These are phyloP conservation scores for Neocatenulostroma microsporum DNA, from an alignment of 2,329 filamentous ascomycete species.

Conservation along the genomic window DNA sequence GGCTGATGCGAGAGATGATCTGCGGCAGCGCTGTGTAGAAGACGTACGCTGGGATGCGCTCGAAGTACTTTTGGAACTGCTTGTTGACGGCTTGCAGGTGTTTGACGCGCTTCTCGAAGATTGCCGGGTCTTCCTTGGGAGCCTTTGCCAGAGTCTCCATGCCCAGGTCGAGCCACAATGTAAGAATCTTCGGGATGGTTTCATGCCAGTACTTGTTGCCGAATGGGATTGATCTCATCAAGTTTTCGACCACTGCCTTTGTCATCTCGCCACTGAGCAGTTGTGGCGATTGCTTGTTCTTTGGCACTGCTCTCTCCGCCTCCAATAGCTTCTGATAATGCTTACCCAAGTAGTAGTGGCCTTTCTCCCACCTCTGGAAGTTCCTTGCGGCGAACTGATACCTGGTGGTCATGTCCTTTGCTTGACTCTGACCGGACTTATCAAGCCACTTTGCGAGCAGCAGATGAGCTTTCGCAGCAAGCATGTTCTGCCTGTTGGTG, in stretches of 20 bases:
- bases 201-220: slow-evolving; percentile 96
- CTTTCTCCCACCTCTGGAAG: slow-evolving; percentile 76
- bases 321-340: slow-evolving; percentile 97
- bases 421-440: slow-evolving; percentile 84
- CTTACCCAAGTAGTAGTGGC: slow-evolving; percentile 91
- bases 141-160: slow-evolving; percentile 49
- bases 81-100: slow-evolving; percentile 63
- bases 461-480: slow-evolving; percentile 73
- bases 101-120: slow-evolving; percentile 48
- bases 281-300: slow-evolving; percentile 56
- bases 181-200: slow-evolving; percentile 82
- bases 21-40: slow-evolving; percentile 83
- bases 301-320: slow-evolving; percentile 69
- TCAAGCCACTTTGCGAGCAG: slow-evolving; percentile 96
- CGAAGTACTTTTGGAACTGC: slow-evolving; percentile 72
- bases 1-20: slow-evolving; percentile 90
- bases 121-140: slow-evolving; percentile 39
- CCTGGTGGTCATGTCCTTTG: slow-evolving; percentile 66
- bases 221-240: slow-evolving; percentile 74
- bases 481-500: slow-evolving; percentile 47
- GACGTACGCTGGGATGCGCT: slow-evolving; percentile 63
- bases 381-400: slow-evolving; percentile 76
- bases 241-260: slow-evolving; percentile 88
- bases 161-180: slow-evolving; percentile 88
- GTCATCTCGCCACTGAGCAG: slow-evolving; percentile 70